Conservation (phyloP, 1,284 basidiomycete genomes). For the Singerocomus rubriflavus region DNA sequence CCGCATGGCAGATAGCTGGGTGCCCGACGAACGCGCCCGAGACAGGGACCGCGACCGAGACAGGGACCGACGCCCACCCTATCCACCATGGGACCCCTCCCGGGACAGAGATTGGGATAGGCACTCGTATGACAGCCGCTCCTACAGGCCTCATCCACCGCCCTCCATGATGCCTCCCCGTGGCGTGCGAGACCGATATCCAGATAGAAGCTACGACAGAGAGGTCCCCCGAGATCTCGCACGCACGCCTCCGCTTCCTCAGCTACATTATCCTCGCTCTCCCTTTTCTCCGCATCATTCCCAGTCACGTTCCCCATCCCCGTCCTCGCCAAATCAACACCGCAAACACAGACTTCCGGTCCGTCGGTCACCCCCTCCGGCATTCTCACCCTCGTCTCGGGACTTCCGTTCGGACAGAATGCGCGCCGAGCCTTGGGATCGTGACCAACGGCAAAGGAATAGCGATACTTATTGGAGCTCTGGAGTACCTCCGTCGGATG, state of each 20-base stretch:
- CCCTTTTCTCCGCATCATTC: conserved; percentile 21
- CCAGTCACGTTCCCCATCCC: conserved; percentile 27
- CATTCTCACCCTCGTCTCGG: conserved; percentile 37
- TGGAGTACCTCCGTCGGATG: conserved; percentile 10
- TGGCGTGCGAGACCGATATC: conserved; percentile 24
- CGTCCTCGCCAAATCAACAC: conserved; percentile 33
- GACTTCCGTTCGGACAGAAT: conserved; percentile 32
- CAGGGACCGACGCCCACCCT: conserved; percentile 20
- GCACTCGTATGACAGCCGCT: conserved; percentile 22
- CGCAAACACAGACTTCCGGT: conserved; percentile 45
- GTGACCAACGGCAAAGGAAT: conserved; percentile 20
- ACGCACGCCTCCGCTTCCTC: conserved; percentile 32
- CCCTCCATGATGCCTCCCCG: conserved; percentile 9
- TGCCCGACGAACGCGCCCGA: conserved; percentile 22
- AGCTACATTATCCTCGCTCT: conserved; percentile 26
- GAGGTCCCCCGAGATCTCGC: conserved; percentile 28
- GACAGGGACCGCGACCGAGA: conserved; percentile 29
- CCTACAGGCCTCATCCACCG: conserved; percentile 18
- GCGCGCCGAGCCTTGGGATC: conserved; percentile 31
- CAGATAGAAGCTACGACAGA: conserved; percentile 21
- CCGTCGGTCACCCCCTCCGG: conserved; percentile 35
- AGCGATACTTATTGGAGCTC: conserved; percentile 12
- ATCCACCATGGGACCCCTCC: conserved; percentile 21
- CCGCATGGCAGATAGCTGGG: conserved; percentile 32
- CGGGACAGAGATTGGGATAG: conserved; percentile 23